Percentiles rank a stretch among this genome's conserved stretches.
Conservation (phyloP, 2,329 filamentous ascomycete genomes). For the Aaosphaeria arxii region DNA sequence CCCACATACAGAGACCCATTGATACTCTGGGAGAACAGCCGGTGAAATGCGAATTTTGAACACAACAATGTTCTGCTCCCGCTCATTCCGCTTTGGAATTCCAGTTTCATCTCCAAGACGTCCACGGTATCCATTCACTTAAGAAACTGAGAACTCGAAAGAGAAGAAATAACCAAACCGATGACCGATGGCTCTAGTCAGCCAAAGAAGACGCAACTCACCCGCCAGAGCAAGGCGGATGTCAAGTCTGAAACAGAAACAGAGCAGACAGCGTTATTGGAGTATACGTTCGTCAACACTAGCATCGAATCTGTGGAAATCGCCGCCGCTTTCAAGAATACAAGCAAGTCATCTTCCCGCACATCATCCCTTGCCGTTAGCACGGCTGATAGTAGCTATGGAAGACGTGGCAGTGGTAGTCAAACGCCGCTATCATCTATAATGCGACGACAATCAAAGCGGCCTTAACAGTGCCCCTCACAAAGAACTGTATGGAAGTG, state of each 20-base stretch:
- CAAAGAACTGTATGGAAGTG: conserved; percentile 2
- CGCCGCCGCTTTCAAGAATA: conserved; percentile 3
- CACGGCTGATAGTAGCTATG: conserved; percentile 2
- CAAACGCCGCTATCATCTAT: conserved; percentile 3
- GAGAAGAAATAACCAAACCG: conserved; percentile 4
- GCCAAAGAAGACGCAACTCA: conserved; percentile 4
- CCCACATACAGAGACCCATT: conserved; percentile 9
- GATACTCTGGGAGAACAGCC: conserved; percentile 5
- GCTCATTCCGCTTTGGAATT: conserved; percentile 4
- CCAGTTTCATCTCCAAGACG: conserved; percentile 7
- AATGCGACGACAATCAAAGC: conserved; percentile 1
- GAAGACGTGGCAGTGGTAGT: conserved; percentile 4
- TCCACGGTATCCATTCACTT: conserved; percentile 6
- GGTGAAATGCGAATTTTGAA: conserved; percentile 4
- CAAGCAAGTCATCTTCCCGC: conserved; percentile 6
- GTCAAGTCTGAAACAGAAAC: conserved; percentile 3
- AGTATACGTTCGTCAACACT: conserved; percentile 9
- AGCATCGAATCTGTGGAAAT: conserved; percentile 8
- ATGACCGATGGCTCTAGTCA: conserved; percentile 1
- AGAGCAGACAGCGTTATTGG: conserved; percentile 6
- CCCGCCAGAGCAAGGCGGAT: conserved; percentile 3
- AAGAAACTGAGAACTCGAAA: conserved; percentile 7
- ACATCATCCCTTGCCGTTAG: conserved; percentile 4
- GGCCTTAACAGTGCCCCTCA: conserved; percentile 2
- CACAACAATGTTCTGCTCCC: conserved; percentile 5